A percentile compares a stretch with the other conserved stretches of the same genome.
Conservation (phyloP, 2,329 filamentous ascomycete genomes). For the Chaetoscypha palmicola region DNA sequence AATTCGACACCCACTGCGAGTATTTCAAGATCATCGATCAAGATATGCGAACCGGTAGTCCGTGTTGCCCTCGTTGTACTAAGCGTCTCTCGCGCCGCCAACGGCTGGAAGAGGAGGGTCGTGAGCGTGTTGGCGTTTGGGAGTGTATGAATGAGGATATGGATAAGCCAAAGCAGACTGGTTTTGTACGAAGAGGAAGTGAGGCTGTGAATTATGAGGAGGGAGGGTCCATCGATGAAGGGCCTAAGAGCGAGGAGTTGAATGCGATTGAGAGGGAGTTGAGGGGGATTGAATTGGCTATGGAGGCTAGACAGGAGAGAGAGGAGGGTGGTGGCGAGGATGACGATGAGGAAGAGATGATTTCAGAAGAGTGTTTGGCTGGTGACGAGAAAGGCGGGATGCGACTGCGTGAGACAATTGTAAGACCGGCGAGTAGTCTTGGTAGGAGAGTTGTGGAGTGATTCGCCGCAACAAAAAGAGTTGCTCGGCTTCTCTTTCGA, state of each 20-base stretch:
- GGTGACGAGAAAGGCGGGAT: no score
- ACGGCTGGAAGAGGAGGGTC: background rate
- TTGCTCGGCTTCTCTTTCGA: no score
- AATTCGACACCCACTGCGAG: background rate
- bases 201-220: background rate
- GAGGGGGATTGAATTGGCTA: background rate
- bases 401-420: no score
- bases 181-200: background rate
- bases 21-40: background rate
- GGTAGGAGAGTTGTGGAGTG: no score
- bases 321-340: background rate
- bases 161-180: no score
- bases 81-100: background rate
- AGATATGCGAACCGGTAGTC: background rate
- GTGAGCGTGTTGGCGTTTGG: background rate
- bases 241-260: background rate
- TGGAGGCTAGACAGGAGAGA: background rate
- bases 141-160: background rate
- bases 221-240: no score
- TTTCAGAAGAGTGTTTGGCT: no score
- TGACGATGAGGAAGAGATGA: background rate
- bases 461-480: no score
- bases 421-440: no score
- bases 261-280: conserved; percentile 1
- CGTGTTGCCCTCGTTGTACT: background rate